phyloP scores from a whole-genome alignment of 305 asterid genomes.

The Fraxinus nigra region DNA sequence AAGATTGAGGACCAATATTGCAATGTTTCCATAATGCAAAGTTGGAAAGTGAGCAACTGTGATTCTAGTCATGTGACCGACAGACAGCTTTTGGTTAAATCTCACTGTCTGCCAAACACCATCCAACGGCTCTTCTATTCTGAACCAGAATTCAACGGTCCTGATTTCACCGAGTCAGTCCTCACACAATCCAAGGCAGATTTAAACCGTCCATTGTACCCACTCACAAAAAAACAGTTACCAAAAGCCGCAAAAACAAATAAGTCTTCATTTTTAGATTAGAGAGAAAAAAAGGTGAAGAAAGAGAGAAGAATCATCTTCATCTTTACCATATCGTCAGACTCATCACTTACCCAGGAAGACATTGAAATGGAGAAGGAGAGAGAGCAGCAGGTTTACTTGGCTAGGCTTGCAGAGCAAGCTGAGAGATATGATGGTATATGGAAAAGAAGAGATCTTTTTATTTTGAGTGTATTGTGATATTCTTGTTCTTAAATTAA shows the following conservation, averaged over 20 bases:
- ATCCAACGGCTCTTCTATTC: conserved; percentile 25
- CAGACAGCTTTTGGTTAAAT: neutral
- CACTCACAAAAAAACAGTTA: conserved; percentile 18
- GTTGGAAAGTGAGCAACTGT: conserved; percentile 19
- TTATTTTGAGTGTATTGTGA: neutral
- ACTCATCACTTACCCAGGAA: neutral
- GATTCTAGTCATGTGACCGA: conserved; percentile 31
- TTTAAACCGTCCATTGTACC: conserved; percentile 28
- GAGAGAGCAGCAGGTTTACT: conserved; percentile 68
- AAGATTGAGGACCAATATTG: neutral
- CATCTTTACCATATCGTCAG: neutral
- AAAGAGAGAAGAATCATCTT: neutral
- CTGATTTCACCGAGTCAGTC: conserved; percentile 6
- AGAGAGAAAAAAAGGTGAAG: neutral
- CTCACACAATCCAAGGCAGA: conserved; percentile 15
- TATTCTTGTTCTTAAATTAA: conserved; percentile 9
- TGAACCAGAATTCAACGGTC: conserved; percentile 18
- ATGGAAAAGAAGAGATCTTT: neutral
- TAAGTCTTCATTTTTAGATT: conserved; percentile 9
- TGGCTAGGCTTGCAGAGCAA: conserved; percentile 85
- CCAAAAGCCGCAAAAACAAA: conserved; percentile 14
- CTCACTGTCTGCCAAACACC: neutral
- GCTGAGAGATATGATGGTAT: conserved; percentile 87
- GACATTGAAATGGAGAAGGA: conserved; percentile 58
- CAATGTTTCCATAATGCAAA: neutral